Evolutionary conservation across 2,329 filamentous ascomycete genomes (phyloP), one percentile per base, ranked within the genome.

Genomic region (Apiospora sp.): DNA sequence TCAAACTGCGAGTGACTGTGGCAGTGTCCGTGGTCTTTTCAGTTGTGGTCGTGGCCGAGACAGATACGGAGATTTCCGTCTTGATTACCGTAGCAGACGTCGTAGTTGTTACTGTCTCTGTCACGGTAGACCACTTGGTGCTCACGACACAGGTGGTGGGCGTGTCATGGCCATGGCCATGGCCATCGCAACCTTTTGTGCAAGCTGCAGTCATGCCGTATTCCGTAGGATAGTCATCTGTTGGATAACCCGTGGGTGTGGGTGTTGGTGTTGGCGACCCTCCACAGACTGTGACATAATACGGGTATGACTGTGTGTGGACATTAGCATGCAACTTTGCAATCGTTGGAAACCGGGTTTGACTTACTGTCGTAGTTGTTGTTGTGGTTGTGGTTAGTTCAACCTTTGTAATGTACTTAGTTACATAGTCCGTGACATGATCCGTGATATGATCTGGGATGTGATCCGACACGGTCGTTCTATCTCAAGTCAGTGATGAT

Each of bases 301-400:
- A 24, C 37, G 64, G 43, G 71, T 75, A 68, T 70, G 51, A 64
- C 73, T 69, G 22, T n/a, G n/a, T n/a, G n/a, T n/a, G n/a, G 34
- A 64, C 10, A n/a, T 64, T 41, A 64, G 34, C 58, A 41, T 41
- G 34, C 8, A 14, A 8, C 3, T 41, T 41, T n/a, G 2, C 19
- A 13, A 13, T 14, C n/a, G 19, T 2, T 41, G 10, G 4, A n/a
- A 3, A 12, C 30, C 22, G 5, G 8, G 16, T 34, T 3, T n/a
- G 10, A n/a, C 58, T 5, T 41, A 64, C 58, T 4, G 58, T 41
- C 19, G 3, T n/a, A n/a, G 34, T 64, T n/a, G n/a, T n/a, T n/a
- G n/a, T n/a, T n/a, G n/a, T n/a, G n/a, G n/a, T n/a, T n/a, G n/a
- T n/a, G n/a, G n/a, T n/a, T n/a, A n/a, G n/a, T n/a, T n/a, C n/a